Evolutionary conservation across 306 rosid species (phyloP).

Genomic region (Comarum palustre): DNA sequence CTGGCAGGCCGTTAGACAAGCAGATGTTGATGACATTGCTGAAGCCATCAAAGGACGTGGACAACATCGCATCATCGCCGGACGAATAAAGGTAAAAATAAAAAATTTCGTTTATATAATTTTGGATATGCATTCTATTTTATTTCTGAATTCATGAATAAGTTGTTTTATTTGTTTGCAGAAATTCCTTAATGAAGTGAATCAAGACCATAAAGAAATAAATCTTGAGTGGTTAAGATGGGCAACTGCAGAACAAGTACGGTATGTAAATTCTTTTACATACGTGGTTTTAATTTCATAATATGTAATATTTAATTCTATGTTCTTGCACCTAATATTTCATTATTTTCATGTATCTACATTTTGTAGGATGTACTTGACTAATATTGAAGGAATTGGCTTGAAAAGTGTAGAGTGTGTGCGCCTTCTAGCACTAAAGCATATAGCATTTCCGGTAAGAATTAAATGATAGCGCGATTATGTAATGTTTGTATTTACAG

Average conservation of each 20-base stretch:
- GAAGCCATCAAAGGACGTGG: slow-evolving; percentile 54
- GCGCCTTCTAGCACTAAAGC: slow-evolving; percentile 60
- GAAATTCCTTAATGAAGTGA: slow-evolving; percentile 45
- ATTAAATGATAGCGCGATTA: not conserved
- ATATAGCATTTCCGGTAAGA: slow-evolving; percentile 67
- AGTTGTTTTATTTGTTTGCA: too few relatives aligned
- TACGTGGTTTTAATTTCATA: not conserved
- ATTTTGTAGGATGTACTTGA: slow-evolving; percentile 49
- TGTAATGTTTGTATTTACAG: not conserved
- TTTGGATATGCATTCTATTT: not conserved
- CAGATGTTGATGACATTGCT: slow-evolving; percentile 34
- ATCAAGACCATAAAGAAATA: slow-evolving; percentile 29
- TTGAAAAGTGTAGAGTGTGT: slow-evolving; percentile 78
- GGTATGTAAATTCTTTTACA: slow-evolving; percentile 23
- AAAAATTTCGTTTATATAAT: too few relatives aligned
- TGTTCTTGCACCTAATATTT: not conserved
- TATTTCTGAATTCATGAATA: too few relatives aligned
- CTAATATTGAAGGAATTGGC: slow-evolving; percentile 54
- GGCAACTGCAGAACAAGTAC: slow-evolving; percentile 43
- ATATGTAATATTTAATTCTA: not conserved
- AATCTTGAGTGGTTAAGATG: slow-evolving; percentile 77
- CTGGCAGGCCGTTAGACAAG: slow-evolving; percentile 62
- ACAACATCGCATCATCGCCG: slow-evolving; percentile 45
- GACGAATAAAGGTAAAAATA: slow-evolving; percentile 45
- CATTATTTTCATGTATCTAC: not conserved